Base-by-base conservation (phyloP, 2,329 filamentous ascomycete genomes). In the Escovopsis weberi region DNA sequence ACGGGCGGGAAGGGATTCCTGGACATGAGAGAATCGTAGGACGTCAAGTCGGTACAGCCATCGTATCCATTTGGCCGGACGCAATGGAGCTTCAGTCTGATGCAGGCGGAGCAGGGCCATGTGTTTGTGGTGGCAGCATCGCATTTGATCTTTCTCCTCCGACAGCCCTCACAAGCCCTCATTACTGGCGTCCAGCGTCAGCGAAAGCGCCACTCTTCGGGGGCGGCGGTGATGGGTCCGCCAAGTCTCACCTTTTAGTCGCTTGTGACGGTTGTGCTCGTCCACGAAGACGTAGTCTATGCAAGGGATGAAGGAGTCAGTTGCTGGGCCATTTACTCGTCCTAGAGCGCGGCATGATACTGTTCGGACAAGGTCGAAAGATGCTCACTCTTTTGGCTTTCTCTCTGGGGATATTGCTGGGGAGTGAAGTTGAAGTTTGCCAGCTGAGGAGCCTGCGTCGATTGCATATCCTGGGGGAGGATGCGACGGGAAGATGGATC, bases 251-350 rank as follows among this genome's bases (percentile, higher is more conserved):
- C 86, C 86, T 73, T 96, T 96, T 49, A 96, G 69, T 54, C 89
- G 78, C 66, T 96, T 96, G 65, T 96, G 91, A 50, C 91, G 82
- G 67, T 96, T 96, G 64, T 96, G 91, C 63, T 96, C 89, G 63
- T 96, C 89, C 45, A 96, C 91, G 59, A 96, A 96, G 55, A 96
- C 91, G 83, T 95, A 96, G 62, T 95, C 88, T 94, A 42, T 48
- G 43, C 43, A 15, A 49, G 18, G 28, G 36, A 37, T 12, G 19
- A 11, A 23, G 15, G 33, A 33, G 37, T 41, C 39, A 42, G 44
- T 34, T 33, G 40, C 28, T 9, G 2, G 23, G 23, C 23, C 23
- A 23, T 23, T 4, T 23, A 23, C 28, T 32, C 7, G 28, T 32
- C 28, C 11, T 32, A 3, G 23, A 6, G 23, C 23, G 23, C 23